Percentiles rank a stretch among this genome's conserved stretches.
These are phyloP conservation scores for Mariannaea elegans DNA, from an alignment of 2,329 filamentous ascomycete genomes.

Conservation along the genomic window DNA sequence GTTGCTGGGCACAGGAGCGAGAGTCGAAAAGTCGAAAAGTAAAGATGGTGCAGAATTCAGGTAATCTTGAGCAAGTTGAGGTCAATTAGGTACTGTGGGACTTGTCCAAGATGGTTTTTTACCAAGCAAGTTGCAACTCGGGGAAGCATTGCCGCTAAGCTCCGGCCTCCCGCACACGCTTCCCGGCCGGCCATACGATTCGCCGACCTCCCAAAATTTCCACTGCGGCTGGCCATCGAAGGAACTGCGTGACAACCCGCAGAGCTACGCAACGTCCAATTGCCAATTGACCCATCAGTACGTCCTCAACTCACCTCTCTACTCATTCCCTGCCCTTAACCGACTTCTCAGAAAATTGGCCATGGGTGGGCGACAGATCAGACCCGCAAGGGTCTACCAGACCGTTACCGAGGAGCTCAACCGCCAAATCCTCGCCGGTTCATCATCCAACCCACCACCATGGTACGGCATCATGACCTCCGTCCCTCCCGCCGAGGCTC, in stretches of 20 bases:
- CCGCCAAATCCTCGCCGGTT: conserved; percentile 49
- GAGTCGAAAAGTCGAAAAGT: not conserved
- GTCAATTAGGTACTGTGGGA: conserved; percentile 27
- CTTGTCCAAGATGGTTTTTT: conserved; percentile 35
- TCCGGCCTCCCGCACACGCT: conserved; percentile 28
- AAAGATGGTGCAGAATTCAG: no score
- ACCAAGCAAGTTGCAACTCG: conserved; percentile 21
- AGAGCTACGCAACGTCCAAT: conserved; percentile 20
- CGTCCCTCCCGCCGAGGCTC: conserved; percentile 66
- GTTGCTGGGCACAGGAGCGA: not conserved
- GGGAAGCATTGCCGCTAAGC: conserved; percentile 32
- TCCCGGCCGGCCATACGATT: conserved; percentile 42
- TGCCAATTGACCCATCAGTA: conserved; percentile 34
- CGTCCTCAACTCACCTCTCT: no score
- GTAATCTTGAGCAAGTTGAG: no score
- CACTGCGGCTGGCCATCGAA: conserved; percentile 25
- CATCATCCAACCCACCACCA: conserved; percentile 48
- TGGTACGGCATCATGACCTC: conserved; percentile 63
- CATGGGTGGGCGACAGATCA: conserved; percentile 56
- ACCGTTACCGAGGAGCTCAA: conserved; percentile 55
- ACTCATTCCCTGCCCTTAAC: conserved; percentile 13
- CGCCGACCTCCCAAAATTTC: conserved; percentile 45
- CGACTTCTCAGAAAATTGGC: conserved; percentile 18
- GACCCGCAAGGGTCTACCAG: conserved; percentile 58
- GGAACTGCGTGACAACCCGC: conserved; percentile 20